Conservation (phyloP, 139 green algal species). For the Eudorina sp. region DNA sequence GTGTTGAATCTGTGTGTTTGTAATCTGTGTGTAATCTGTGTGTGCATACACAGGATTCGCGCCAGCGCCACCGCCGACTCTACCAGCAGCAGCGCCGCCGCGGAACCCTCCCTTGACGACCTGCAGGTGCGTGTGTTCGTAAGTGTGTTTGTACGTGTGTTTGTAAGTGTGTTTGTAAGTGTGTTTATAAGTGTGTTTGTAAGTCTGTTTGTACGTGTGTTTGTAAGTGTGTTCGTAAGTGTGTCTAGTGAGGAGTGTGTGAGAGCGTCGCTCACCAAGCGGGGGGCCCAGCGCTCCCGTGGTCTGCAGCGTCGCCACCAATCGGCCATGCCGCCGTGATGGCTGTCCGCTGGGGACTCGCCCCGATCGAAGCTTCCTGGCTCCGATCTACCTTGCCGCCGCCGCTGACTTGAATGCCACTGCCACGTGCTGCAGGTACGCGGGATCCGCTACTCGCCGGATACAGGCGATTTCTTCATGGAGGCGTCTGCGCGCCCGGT, state of each 20-base stretch:
- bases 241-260: no score
- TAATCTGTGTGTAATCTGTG: no score
- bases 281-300: background rate
- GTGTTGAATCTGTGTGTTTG: no score
- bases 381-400: background rate
- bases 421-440: background rate
- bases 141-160: background rate
- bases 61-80: no score
- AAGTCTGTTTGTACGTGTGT: no score
- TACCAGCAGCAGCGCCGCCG: no score
- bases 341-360: background rate
- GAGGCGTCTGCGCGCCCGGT: slow-evolving; percentile 7
- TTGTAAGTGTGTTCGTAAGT: no score
- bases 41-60: no score
- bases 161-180: background rate
- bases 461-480: slow-evolving; percentile 8
- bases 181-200: background rate
- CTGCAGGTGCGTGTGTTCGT: background rate
- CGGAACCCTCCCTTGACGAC: background rate
- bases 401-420: background rate
- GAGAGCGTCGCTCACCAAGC: no score
- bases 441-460: background rate
- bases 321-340: background rate
- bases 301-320: background rate
- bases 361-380: background rate